Conservation (phyloP, 352 stramenopile genomes). For the Phytophthora ramorum region DNA sequence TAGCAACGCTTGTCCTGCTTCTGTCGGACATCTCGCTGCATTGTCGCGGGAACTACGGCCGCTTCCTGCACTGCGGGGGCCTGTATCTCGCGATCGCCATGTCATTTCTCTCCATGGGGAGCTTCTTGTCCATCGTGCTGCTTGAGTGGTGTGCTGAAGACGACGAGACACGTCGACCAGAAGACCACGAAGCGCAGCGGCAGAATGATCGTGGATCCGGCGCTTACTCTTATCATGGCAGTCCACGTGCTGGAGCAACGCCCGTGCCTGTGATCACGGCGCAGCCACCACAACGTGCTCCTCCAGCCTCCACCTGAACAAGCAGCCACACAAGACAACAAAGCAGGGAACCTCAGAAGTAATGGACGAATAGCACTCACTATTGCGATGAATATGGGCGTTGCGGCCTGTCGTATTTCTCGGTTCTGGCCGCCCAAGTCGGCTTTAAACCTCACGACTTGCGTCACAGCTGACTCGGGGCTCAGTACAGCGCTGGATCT, state of each 20-base stretch:
- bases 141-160: slow-evolving; percentile 42
- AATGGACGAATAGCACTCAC: slow-evolving; percentile 36
- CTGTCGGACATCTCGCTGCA: slow-evolving; percentile 61
- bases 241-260: slow-evolving; percentile 16
- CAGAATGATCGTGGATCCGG: background rate
- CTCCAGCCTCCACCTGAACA: background rate
- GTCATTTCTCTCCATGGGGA: slow-evolving; percentile 60
- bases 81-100: slow-evolving; percentile 59
- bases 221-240: slow-evolving; percentile 16
- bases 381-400: slow-evolving; percentile 33
- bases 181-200: slow-evolving; percentile 6
- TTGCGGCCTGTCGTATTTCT: slow-evolving; percentile 19
- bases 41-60: slow-evolving; percentile 53
- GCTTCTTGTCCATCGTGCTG: slow-evolving; percentile 55
- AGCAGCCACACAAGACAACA: background rate
- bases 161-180: background rate
- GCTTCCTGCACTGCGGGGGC: slow-evolving; percentile 59
- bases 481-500: background rate
- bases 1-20: slow-evolving; percentile 64
- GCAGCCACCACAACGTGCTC: slow-evolving; percentile 3
- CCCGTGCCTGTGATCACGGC: slow-evolving; percentile 26
- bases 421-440: slow-evolving; percentile 9
- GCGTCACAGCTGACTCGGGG: background rate
- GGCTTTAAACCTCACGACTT: slow-evolving; percentile 15
- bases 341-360: slow-evolving; percentile 4